phyloP scores from a whole-genome alignment of 768 basidiomycete species.

The Amanita jacksonii region DNA sequence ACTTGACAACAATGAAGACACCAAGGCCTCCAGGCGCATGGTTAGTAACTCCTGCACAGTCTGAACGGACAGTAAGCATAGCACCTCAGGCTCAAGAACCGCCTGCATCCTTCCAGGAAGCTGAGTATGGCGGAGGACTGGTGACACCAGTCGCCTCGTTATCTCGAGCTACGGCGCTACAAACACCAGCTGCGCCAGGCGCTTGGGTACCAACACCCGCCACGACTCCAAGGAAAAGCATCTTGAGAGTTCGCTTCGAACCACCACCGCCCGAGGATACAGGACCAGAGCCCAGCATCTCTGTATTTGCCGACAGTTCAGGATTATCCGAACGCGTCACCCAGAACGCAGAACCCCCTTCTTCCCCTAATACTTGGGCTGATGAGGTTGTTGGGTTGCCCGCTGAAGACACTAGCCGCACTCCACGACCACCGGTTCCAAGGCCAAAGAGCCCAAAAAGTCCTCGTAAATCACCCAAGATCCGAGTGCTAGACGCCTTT shows the following conservation, averaged over 20 bases:
- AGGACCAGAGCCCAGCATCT: slow-evolving; percentile 7
- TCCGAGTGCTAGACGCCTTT: slow-evolving; percentile 66
- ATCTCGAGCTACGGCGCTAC: slow-evolving; percentile 37
- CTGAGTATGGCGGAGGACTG: slow-evolving; percentile 23
- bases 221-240: slow-evolving; percentile 38
- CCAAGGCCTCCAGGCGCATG: slow-evolving; percentile 28
- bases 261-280: slow-evolving; percentile 12
- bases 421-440: slow-evolving; percentile 11
- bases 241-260: slow-evolving; percentile 69
- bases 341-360: neutral
- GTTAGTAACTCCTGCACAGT: slow-evolving; percentile 21
- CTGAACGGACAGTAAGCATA: slow-evolving; percentile 11
- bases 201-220: slow-evolving; percentile 53
- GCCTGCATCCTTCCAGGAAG: slow-evolving; percentile 8
- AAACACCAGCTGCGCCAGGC: slow-evolving; percentile 63
- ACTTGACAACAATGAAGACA: slow-evolving; percentile 19
- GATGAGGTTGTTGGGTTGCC: neutral
- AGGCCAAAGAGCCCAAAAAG: slow-evolving; percentile 12
- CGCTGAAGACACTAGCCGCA: slow-evolving; percentile 6
- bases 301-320: neutral
- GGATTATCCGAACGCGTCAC: neutral
- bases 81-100: neutral
- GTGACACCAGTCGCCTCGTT: slow-evolving; percentile 42
- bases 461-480: slow-evolving; percentile 37
- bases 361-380: neutral